Evolutionary conservation across 2,329 filamentous ascomycete species (phyloP), one percentile per base, ranked within the genome.

Genomic region (Pseudogymnoascus destructans): DNA sequence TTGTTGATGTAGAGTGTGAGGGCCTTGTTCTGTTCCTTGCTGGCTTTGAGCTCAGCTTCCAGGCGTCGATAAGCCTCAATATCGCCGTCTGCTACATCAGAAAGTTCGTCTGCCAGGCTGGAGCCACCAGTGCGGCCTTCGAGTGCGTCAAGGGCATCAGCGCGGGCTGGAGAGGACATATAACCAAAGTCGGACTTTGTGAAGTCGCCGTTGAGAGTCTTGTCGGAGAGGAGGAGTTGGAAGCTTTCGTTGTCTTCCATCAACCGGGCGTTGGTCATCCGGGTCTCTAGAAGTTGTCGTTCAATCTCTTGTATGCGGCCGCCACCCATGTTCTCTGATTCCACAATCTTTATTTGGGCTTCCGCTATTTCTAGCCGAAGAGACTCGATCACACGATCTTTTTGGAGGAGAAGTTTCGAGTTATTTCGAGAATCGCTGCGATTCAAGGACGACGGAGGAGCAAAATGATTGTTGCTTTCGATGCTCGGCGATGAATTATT

Each of bases 211-310:
- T 95, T 95, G 60, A 98, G 79, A 1, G 93, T 97, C 77, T 90
- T 92, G 72, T 97, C 91, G 68, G 90, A 89, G 21, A 98, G 82
- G 15, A 98, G 82, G 35, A 97, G 80, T 72, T 97, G 92, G 73
- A 95, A 98, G 73, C 90, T 95, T 73, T 98, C 93, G 67, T 97
- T 97, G 72, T 98, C 93, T 73, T 98, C 93, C 87, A 96, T 93
- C 62, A 98, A 77, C 49, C 91, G 83, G 59, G 93, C 93, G 69
- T 97, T 98, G 64, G 90, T 87, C 86, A 97, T 93, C 66, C 91
- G 89, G 36, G 89, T 86, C 69, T 97, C 92, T 73, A 96, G 84
- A 57, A 97, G 80, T 63, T 88, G 82, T 66, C 87, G 86, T 73
- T 97, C 91, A n/a, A 97, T 80, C 71, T 95, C 89, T 64, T 89